These are phyloP conservation scores for Mycena galopus DNA, from an alignment of 768 basidiomycete species.

Conservation along the genomic window DNA sequence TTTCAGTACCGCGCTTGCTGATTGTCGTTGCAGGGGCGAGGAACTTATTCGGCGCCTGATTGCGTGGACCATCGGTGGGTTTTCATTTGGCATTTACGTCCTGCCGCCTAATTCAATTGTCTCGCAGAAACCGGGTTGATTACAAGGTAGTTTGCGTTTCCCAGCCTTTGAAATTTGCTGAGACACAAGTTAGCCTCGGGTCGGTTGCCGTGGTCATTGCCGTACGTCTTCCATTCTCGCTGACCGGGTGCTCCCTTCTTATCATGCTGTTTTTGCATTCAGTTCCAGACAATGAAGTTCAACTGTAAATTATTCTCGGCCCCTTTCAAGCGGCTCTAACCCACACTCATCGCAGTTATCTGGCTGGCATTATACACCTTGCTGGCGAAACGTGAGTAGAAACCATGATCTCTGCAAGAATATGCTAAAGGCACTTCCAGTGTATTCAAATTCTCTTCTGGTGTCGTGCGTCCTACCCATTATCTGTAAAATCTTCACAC, in stretches of 20 bases:
- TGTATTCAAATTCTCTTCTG: conserved; percentile 34
- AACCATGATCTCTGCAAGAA: no score
- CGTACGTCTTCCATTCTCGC: no score
- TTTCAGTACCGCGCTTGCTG: background rate
- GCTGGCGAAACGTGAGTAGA: conserved; percentile 46
- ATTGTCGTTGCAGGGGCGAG: conserved; percentile 32
- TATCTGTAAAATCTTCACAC: background rate
- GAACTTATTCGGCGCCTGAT: conserved; percentile 45
- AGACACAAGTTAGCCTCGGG: conserved; percentile 2
- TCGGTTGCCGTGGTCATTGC: conserved; percentile 26
- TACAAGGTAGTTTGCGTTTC: conserved; percentile 34
- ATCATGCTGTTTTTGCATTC: background rate
- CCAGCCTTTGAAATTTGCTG: conserved; percentile 26
- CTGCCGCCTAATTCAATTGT: background rate
- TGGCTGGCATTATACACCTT: conserved; percentile 50
- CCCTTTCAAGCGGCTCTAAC: background rate
- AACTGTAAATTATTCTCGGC: conserved; percentile 32
- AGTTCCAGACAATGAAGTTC: conserved; percentile 36
- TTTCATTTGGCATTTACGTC: no score
- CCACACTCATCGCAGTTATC: conserved; percentile 39
- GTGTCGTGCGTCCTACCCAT: conserved; percentile 24
- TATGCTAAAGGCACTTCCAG: background rate
- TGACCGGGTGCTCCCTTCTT: background rate
- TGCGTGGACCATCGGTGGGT: conserved; percentile 47
- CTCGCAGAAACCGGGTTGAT: conserved; percentile 42